These are phyloP conservation scores for Saccharomycopsis sp. DNA, from an alignment of 805 yeast genomes.

Conservation along the genomic window DNA sequence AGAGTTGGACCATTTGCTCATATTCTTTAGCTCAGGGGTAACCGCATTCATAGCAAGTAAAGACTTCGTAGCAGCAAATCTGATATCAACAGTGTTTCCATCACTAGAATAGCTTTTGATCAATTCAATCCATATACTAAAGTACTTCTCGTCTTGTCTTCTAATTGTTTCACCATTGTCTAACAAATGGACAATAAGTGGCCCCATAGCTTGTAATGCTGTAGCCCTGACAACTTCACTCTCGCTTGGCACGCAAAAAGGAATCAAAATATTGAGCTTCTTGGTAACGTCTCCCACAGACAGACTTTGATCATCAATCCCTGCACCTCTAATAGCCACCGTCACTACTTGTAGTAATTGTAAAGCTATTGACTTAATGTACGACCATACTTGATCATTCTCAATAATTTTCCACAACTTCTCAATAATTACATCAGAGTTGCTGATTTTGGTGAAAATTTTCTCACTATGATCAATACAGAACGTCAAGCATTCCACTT, in stretches of 20 bases:
- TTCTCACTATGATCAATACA: neutral
- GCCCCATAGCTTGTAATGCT: slow-evolving; percentile 47
- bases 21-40: neutral
- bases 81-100: slow-evolving; percentile 22
- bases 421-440: slow-evolving; percentile 8
- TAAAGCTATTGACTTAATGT: slow-evolving; percentile 39
- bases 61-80: slow-evolving; percentile 9
- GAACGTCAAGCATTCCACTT: neutral
- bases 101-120: slow-evolving; percentile 34
- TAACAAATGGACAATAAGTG: slow-evolving; percentile 28
- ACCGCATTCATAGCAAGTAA: slow-evolving; percentile 14
- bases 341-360: slow-evolving; percentile 27
- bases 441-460: neutral
- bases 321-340: neutral
- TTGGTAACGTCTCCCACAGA: slow-evolving; percentile 23
- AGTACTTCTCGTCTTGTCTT: slow-evolving; percentile 17
- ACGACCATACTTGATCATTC: slow-evolving; percentile 33
- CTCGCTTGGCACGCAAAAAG: slow-evolving; percentile 27
- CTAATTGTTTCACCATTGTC: neutral
- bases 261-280: slow-evolving; percentile 28
- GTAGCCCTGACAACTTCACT: slow-evolving; percentile 44
- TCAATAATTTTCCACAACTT: slow-evolving; percentile 26
- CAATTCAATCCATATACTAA: slow-evolving; percentile 27
- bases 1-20: neutral
- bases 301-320: slow-evolving; percentile 14